phyloP scores from a whole-genome alignment of 257 asterid species.

The Paraleonurus japonicus region DNA sequence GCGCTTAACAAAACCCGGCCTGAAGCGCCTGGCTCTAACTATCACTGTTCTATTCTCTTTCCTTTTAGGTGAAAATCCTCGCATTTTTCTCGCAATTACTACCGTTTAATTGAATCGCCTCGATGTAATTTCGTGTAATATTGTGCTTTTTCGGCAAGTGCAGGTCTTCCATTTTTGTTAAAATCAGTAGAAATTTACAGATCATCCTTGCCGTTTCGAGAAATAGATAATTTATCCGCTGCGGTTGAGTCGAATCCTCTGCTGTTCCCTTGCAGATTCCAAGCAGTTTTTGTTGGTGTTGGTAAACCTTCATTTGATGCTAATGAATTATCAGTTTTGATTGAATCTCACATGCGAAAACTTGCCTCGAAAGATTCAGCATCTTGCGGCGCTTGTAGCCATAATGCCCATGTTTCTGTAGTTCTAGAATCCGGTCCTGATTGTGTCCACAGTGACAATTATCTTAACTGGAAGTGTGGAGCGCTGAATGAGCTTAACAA shows the following conservation, averaged over 20 bases:
- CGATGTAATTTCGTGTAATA: not conserved
- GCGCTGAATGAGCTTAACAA: slow-evolving; percentile 41
- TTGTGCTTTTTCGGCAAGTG: not conserved
- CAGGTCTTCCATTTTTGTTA: slow-evolving; percentile 73
- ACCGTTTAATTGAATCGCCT: not conserved
- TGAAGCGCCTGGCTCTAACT: slow-evolving; percentile 75
- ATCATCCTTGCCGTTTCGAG: slow-evolving; percentile 85
- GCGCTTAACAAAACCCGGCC: slow-evolving; percentile 75
- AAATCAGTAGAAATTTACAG: slow-evolving; percentile 88
- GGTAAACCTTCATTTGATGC: slow-evolving; percentile 28
- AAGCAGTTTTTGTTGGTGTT: slow-evolving; percentile 54
- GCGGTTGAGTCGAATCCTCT: slow-evolving; percentile 58
- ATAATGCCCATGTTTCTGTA: slow-evolving; percentile 52
- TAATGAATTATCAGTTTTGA: slow-evolving; percentile 48
- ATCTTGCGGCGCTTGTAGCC: slow-evolving; percentile 62
- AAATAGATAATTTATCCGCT: slow-evolving; percentile 64
- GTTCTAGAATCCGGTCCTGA: slow-evolving; percentile 47
- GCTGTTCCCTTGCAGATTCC: slow-evolving; percentile 72
- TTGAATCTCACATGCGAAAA: slow-evolving; percentile 49
- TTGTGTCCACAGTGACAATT: slow-evolving; percentile 36
- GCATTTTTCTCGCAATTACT: not conserved
- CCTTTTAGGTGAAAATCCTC: slow-evolving; percentile 49
- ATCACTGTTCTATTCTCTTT: slow-evolving; percentile 73
- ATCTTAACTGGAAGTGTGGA: slow-evolving; percentile 59
- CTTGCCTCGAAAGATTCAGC: slow-evolving; percentile 36